phyloP scores from a whole-genome alignment of 306 rosid species.

The Fragaria vesca region DNA sequence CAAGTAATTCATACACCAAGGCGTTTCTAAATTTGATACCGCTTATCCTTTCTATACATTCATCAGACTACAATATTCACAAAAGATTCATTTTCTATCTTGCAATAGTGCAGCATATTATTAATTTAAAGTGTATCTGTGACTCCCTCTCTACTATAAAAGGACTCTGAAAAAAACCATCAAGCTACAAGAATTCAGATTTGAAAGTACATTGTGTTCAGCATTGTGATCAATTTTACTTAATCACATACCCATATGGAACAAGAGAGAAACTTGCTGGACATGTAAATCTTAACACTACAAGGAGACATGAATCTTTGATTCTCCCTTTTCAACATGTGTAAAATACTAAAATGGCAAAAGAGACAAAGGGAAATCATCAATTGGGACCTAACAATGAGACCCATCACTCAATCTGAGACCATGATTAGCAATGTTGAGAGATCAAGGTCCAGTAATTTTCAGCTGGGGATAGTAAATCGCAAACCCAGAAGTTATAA shows the following conservation, averaged over 20 bases:
- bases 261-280: constrained; percentile 6
- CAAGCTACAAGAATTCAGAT: neutral
- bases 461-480: neutral
- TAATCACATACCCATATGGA: neutral
- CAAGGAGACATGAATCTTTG: constrained; percentile 3
- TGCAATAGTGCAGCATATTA: neutral
- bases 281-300: neutral
- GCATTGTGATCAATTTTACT: neutral
- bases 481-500: neutral
- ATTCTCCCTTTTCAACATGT: neutral
- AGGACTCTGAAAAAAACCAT: neutral
- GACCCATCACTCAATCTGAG: constrained; percentile 4
- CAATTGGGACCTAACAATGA: constrained; percentile 10
- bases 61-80: neutral
- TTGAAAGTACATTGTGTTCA: neutral
- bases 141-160: neutral
- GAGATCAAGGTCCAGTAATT: neutral
- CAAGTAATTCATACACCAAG: neutral
- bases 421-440: neutral
- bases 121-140: neutral
- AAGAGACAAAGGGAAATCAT: neutral
- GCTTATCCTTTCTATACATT: neutral
- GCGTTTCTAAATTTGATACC: neutral
- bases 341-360: neutral
- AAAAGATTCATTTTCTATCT: neutral